phyloP scores from a whole-genome alignment of 1,284 basidiomycete genomes.

The Pseudozyma pruni region DNA sequence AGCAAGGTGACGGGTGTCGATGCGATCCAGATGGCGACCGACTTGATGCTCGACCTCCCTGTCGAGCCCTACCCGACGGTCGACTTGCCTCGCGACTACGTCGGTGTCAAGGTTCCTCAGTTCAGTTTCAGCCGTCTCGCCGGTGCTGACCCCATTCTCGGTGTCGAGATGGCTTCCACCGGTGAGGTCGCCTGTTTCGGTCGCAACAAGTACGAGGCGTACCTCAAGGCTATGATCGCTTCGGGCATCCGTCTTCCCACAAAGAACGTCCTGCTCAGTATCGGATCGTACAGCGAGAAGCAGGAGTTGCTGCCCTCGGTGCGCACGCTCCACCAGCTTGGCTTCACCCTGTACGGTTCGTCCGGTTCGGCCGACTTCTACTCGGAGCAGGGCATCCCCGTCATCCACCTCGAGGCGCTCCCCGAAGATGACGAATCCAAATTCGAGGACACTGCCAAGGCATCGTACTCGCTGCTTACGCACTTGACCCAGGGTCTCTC shows the following conservation, averaged over 20 bases:
- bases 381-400: constrained; percentile 65
- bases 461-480: constrained; percentile 65
- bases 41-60: constrained; percentile 92
- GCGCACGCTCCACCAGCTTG: constrained; percentile 92
- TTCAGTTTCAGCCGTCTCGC: constrained; percentile 96
- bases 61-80: constrained; percentile 90
- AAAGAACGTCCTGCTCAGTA: constrained; percentile 93
- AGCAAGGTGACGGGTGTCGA: constrained; percentile 97
- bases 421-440: constrained; percentile 65
- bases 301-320: constrained; percentile 93
- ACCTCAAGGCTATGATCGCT: constrained; percentile 94
- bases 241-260: constrained; percentile 93
- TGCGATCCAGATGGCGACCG: constrained; percentile 97
- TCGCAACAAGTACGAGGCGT: constrained; percentile 96
- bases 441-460: constrained; percentile 62
- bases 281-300: constrained; percentile 98
- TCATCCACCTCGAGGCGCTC: constrained; percentile 66
- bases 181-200: constrained; percentile 99
- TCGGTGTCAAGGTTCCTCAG: constrained; percentile 98
- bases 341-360: constrained; percentile 96
- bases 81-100: constrained; percentile 88
- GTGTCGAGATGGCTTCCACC: constrained; percentile 99
- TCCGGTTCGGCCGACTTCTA: constrained; percentile 81
- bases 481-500: constrained; percentile 64
- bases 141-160: constrained; percentile 96